Base-by-base conservation (phyloP, 768 basidiomycete species). In the Leccinum truebloodii region DNA sequence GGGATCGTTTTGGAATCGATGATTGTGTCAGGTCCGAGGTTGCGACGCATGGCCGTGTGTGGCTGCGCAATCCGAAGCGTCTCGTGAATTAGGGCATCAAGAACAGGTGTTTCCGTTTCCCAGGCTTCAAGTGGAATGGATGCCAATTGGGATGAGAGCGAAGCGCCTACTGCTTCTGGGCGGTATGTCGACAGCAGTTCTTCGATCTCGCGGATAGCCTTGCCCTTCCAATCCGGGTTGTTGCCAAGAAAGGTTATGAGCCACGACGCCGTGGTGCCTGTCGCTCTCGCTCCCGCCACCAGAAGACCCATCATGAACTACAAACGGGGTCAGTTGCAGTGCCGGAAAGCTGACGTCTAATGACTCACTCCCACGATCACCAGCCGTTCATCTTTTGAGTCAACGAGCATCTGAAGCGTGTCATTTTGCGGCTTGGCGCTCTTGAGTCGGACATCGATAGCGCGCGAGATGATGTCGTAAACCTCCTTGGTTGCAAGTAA, bases 241-340 rank as follows among this genome's bases (percentile, higher is more conserved):
- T 83, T 83, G 22, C 86, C 87, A 44, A 92, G 81, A 73, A 84
- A 92, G 34, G 86, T 88, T 59, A 88, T 75, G 55, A 92, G 73
- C 90, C 90, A 92, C 32, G 86, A 89, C 41, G 89, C 89, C 79
- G 89, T 88, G 10, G 87, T 87, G 12, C 89, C 89, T 50, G 89
- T 92, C 13, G 90, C 88, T 68, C 90, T 82, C 46, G 89, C 86
- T n/a, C 90, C 90, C 34, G 90, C 90, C 58, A 90, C 87, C 58
- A 92, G 77, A 16, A 92, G 76, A 34, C 90, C 90, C 86, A 91
- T 90, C 60, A 90, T 88, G 72, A 92, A 91, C 89, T 90, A 65
- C 46, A 67, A 51, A 65, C 24, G 49, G 69, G 61, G 62, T 73
- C 59, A 74, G 44, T 34, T 39, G 63, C 55, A 56, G 65, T 54